Percentiles rank a stretch among this genome's conserved stretches.
phyloP scores from a whole-genome alignment of 306 rosid genomes.

The Pyrus pyrifolia region DNA sequence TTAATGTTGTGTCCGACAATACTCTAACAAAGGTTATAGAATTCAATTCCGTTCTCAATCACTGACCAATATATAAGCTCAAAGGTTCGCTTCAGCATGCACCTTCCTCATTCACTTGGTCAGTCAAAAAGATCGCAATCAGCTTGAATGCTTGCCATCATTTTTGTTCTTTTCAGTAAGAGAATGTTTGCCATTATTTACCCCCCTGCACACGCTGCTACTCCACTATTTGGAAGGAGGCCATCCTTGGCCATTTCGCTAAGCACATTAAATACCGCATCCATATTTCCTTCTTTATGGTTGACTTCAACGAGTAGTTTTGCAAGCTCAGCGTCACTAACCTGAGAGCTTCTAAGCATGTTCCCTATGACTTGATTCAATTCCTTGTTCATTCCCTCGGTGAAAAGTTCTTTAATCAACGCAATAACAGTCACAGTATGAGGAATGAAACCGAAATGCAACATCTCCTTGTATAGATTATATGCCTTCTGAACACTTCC shows the following conservation, averaged over 20 bases:
- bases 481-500: conserved; percentile 63
- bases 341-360: conserved; percentile 50
- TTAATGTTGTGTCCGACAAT: neutral
- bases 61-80: no score
- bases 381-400: conserved; percentile 55
- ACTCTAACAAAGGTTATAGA: neutral
- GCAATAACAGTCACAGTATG: conserved; percentile 63
- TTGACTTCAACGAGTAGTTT: conserved; percentile 64
- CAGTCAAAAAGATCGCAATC: neutral
- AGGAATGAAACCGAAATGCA: conserved; percentile 57
- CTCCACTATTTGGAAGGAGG: conserved; percentile 57
- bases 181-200: neutral
- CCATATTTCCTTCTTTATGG: conserved; percentile 85
- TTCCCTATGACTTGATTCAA: conserved; percentile 47
- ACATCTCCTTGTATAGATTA: conserved; percentile 55
- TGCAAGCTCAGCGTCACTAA: conserved; percentile 63
- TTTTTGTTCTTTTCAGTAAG: neutral
- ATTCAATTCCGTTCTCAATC: no score
- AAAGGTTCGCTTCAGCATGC: neutral
- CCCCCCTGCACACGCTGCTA: conserved; percentile 7
- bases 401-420: conserved; percentile 55
- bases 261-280: conserved; percentile 55
- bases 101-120: neutral
- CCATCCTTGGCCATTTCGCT: conserved; percentile 82
- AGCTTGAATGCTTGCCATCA: neutral